phyloP scores from a whole-genome alignment of 2,329 filamentous ascomycete species.

The Ophiostoma novo-ulmi region DNA sequence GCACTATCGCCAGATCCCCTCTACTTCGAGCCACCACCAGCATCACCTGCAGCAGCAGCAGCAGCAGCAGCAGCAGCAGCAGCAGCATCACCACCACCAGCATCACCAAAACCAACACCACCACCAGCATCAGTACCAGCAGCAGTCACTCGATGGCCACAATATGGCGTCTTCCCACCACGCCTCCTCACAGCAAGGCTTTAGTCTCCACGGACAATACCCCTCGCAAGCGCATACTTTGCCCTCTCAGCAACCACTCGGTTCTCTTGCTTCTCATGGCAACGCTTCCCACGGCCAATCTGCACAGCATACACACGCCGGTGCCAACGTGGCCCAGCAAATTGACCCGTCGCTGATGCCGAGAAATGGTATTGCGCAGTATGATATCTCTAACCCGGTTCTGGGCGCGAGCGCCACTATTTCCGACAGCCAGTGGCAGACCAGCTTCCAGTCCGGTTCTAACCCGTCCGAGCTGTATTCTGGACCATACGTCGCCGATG shows the following conservation, averaged over 20 bases:
- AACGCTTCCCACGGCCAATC: conserved; percentile 15
- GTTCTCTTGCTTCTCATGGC: conserved; percentile 2
- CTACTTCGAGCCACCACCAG: conserved; percentile 25
- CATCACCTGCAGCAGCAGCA: conserved; percentile 1
- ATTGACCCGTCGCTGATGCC: conserved; percentile 32
- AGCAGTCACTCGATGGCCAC: background rate
- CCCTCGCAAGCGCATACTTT: background rate
- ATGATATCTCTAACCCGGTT: conserved; percentile 28
- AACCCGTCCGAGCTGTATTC: conserved; percentile 24
- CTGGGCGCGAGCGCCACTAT: conserved; percentile 14
- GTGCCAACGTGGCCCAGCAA: conserved; percentile 28
- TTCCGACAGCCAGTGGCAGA: conserved; percentile 21
- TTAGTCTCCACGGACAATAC: conserved; percentile 11
- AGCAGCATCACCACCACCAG: background rate
- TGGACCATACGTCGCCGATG: conserved; percentile 30
- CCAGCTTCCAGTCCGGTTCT: conserved; percentile 19
- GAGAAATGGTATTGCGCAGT: conserved; percentile 26
- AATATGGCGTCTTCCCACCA: conserved; percentile 17
- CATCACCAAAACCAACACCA: conserved; percentile 4
- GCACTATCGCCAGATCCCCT: conserved; percentile 36
- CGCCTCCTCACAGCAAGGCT: background rate
- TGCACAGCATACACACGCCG: background rate
- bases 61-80: background rate
- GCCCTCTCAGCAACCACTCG: background rate
- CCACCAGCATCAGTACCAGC: background rate